Conservation (phyloP, 176 grass and related monocot genomes). For the Bonia amplexicaulis region DNA sequence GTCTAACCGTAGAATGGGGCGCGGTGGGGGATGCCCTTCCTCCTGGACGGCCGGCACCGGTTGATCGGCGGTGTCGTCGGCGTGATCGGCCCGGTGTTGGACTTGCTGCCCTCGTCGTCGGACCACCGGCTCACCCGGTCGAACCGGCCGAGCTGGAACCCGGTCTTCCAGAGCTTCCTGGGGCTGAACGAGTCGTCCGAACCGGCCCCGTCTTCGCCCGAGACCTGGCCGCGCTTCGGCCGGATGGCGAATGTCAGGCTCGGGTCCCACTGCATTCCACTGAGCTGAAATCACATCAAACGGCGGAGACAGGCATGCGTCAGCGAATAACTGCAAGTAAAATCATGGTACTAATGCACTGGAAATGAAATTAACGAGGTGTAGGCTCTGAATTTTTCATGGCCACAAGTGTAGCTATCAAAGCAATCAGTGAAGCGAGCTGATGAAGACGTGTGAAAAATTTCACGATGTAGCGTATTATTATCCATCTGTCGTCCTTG, state of each 20-base stretch:
- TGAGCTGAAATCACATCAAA: conserved; percentile 27
- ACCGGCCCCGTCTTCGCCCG: conserved; percentile 29
- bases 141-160: conserved; percentile 36
- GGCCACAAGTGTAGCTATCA: conserved; percentile 37
- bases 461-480: conserved; percentile 21
- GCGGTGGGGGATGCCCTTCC: conserved; percentile 63
- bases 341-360: background rate
- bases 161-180: conserved; percentile 33
- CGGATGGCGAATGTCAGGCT: conserved; percentile 51
- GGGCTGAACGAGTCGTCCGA: conserved; percentile 47
- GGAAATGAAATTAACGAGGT: background rate
- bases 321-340: background rate
- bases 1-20: conserved; percentile 55
- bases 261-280: conserved; percentile 56
- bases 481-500: conserved; percentile 24
- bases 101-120: conserved; percentile 54
- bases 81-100: conserved; percentile 24
- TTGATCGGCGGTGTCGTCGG: conserved; percentile 47
- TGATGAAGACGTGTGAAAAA: conserved; percentile 18
- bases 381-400: background rate
- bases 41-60: conserved; percentile 52
- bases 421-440: conserved; percentile 29
- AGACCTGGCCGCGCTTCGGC: conserved; percentile 47
- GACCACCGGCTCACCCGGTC: conserved; percentile 42
- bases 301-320: background rate